Evolutionary conservation across 2,329 filamentous ascomycete species (phyloP).

Genomic region (Colletotrichum plurivorum): DNA sequence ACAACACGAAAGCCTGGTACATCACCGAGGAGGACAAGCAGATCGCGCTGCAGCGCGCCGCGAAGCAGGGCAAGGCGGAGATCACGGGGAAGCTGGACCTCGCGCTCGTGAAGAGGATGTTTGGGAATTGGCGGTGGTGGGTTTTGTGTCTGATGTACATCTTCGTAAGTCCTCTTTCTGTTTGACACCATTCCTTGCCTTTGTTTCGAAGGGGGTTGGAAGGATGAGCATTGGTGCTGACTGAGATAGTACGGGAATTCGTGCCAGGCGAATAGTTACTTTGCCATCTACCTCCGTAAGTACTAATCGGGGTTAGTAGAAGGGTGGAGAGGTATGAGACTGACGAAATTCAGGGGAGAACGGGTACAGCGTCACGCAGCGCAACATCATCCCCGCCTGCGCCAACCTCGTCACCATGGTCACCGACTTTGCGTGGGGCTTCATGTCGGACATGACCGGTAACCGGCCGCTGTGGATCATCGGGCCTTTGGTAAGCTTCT

Average conservation of each 20-base stretch:
- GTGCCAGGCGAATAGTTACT: constrained; percentile 26
- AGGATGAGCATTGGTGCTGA: no score
- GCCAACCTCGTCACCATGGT: constrained; percentile 34
- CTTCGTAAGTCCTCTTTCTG: constrained; percentile 43
- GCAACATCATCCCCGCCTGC: constrained; percentile 32
- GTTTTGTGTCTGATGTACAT: constrained; percentile 47
- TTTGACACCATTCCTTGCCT: no score
- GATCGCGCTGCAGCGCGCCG: constrained; percentile 44
- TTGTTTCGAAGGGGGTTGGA: no score
- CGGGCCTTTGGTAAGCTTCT: constrained; percentile 6
- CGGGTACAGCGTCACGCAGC: constrained; percentile 28
- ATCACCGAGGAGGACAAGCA: constrained; percentile 44
- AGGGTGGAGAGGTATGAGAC: background rate
- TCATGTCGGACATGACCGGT: constrained; percentile 24
- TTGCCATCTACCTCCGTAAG: constrained; percentile 26
- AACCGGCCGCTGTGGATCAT: constrained; percentile 23
- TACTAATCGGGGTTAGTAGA: no score
- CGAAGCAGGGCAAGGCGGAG: constrained; percentile 44
- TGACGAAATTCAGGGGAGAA: constrained; percentile 5
- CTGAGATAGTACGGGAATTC: constrained; percentile 20
- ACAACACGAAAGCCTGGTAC: constrained; percentile 45
- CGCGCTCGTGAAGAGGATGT: constrained; percentile 44
- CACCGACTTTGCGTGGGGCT: constrained; percentile 26
- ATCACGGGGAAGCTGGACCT: constrained; percentile 44
- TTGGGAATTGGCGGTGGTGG: constrained; percentile 48